Base-by-base conservation (phyloP, 768 basidiomycete species). In the Phylloporus rhodoxanthus region DNA sequence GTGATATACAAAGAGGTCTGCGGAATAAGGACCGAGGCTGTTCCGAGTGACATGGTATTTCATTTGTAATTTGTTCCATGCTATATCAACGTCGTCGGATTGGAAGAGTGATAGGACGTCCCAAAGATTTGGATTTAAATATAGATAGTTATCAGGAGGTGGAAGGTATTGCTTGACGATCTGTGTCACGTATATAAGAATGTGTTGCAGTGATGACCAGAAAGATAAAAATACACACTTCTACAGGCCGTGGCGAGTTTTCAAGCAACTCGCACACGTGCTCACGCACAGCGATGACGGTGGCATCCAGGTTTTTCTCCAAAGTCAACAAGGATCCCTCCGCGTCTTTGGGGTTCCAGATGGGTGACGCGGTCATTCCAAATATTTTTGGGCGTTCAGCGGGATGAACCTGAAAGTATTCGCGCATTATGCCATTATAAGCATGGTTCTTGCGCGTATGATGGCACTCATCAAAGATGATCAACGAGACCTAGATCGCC, bases 331-430 rank as follows among this genome's bases (percentile, higher is more conserved):
- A 68, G 3, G 87, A 86, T 20, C 76, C 76, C 17, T 70, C 65
- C 0, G 88, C 81, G 45, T 89, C 78, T 54, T 79, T 84, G 11
- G 80, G 75, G 54, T 88, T 87, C 85, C 86, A 91, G 21, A 91
- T 81, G 0, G 91, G 91, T 15, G 88, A 91, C 0, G 92, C 92
- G 0, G 92, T 94, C 84, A 95, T 87, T 3, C 92, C 92, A 52
- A 94, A 89, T n/a, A 95, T 74, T 62, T 87, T 91, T 9, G 89
- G 87, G n/a, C 85, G 73, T 17, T 70, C 58, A 1, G 58, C 43
- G 23, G 36, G 58, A 34, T 68, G 73, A 38, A 63, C 71, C 46
- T 72, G 72, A 53, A 75, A 81, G 61, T 82, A 79, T 41, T 81
- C 74, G 17, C 71, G 70, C 77, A 83, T 78, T 48, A 83, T 77